Percentiles rank a stretch among this genome's conserved stretches.
These are phyloP conservation scores for Nyctanthes arbortristis DNA, from an alignment of 257 asterid species.

Conservation along the genomic window DNA sequence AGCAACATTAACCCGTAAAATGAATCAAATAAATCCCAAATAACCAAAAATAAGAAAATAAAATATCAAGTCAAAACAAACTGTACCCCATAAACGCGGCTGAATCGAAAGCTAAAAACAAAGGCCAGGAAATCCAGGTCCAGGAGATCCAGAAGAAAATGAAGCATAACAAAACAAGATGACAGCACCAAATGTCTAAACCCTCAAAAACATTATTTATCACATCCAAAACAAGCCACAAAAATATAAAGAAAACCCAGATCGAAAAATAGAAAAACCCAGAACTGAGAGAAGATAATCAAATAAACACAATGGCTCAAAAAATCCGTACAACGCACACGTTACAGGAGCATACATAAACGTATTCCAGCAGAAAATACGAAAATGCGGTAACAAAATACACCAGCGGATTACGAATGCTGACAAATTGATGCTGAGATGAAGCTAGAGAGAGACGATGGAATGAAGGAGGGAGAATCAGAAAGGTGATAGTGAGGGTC, in stretches of 20 bases:
- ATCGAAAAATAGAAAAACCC: constrained; percentile 15
- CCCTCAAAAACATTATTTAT: constrained; percentile 20
- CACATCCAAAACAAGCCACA: not conserved
- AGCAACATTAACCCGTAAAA: constrained; percentile 6
- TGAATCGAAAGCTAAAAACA: too few species aligned
- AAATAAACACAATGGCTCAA: constrained; percentile 18
- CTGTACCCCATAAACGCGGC: too few species aligned
- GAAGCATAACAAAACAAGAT: constrained; percentile 10
- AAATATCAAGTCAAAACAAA: too few species aligned
- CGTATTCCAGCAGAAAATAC: not conserved
- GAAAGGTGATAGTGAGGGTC: constrained; percentile 51
- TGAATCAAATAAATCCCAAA: not conserved
- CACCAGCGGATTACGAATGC: constrained; percentile 10
- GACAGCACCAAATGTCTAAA: constrained; percentile 17
- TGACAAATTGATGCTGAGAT: constrained; percentile 19
- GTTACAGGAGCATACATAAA: not conserved
- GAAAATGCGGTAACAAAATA: constrained; percentile 24
- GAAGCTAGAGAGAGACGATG: constrained; percentile 24
- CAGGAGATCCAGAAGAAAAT: constrained; percentile 40
- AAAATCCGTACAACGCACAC: constrained; percentile 10
- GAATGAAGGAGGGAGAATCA: constrained; percentile 62
- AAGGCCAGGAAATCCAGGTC: constrained; percentile 25
- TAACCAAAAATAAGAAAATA: too few species aligned
- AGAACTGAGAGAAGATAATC: constrained; percentile 7
- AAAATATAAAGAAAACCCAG: constrained; percentile 16